Base-by-base conservation (phyloP, 352 stramenopile genomes). In the Globisporangium spinosum region DNA sequence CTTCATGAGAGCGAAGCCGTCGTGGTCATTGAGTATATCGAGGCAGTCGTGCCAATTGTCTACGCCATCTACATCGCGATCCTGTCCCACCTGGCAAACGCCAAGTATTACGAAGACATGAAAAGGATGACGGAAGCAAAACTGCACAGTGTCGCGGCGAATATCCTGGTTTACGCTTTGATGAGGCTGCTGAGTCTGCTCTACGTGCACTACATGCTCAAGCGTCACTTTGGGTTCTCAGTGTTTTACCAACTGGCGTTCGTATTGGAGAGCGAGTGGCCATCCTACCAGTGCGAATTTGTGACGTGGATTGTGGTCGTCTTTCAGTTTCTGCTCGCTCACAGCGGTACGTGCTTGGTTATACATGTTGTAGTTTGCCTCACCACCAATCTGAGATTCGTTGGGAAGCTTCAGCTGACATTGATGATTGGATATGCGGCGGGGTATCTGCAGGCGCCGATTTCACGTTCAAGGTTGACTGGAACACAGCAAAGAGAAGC, bases 211-310 rank as follows among this genome's bases (percentile, higher is more conserved):
- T 57, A 13, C 5, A 65, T 55, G 2, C 23, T 80, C 13, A 57
- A 45, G n/a, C 73, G 23, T 3, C 22, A 23, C 17, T 68, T 68
- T 6, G 53, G 53, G 10, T 12, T 73, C 53, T 72, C 70, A 2
- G 58, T 68, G 3, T 43, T 76, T 12, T 68, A 78, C 49, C 74
- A 77, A 53, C 59, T 80, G 0, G 65, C 68, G 0, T 80, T 74
- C 6, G 32, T n/a, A 6, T 8, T 62, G 6, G 32, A 62, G 57
- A 62, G 35, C 34, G 34, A 62, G 38, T 51, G 34, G 34, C 32
- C 34, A 22, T 10, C 20, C 0, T 62, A 53, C 57, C 34, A 62
- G 34, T 22, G n/a, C 23, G 25, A 62, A 4, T 53, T 62, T 34
- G 2, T 35, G n/a, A 34, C 23, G 2, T 62, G 57, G 57, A 62